Conservation (phyloP, 75 land plant genomes). For the Selaginella moellendorffii region DNA sequence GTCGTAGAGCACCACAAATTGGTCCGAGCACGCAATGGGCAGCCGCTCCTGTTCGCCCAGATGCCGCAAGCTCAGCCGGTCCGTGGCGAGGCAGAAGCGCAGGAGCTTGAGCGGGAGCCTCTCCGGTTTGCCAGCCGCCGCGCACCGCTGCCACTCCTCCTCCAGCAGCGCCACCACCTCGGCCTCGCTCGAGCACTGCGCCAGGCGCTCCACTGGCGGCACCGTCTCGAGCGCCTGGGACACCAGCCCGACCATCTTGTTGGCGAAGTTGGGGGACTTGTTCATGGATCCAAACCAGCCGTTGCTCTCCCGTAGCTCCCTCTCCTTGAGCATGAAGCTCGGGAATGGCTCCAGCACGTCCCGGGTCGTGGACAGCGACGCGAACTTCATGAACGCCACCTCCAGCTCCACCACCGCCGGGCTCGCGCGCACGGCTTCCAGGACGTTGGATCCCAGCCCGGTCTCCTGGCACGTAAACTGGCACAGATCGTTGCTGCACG, state of each 20-base stretch:
- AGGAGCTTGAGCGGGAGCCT: conserved; percentile 20
- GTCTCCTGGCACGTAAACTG: conserved; percentile 22
- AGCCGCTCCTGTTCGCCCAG: conserved; percentile 2
- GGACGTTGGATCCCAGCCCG: conserved; percentile 16
- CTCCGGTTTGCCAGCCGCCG: background rate
- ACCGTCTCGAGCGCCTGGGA: conserved; percentile 1
- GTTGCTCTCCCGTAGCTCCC: conserved; percentile 23
- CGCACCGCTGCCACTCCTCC: background rate
- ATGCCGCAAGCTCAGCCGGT: conserved; percentile 12
- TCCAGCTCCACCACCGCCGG: conserved; percentile 23
- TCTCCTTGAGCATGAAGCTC: conserved; percentile 12
- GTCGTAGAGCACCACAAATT: conserved; percentile 29
- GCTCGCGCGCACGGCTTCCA: conserved; percentile 13
- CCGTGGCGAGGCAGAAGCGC: conserved; percentile 21
- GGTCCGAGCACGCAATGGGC: conserved; percentile 2
- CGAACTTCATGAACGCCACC: conserved; percentile 17
- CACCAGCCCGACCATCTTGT: conserved; percentile 16
- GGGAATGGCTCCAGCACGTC: conserved; percentile 35
- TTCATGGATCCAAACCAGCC: conserved; percentile 18
- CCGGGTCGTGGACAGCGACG: conserved; percentile 9
- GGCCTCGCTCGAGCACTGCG: conserved; percentile 15
- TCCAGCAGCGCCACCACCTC: conserved; percentile 3
- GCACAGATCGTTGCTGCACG: conserved; percentile 15
- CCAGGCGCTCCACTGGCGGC: conserved; percentile 15
- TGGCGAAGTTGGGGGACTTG: background rate